Base-by-base conservation (phyloP, 208 protist species). In the Porcisia deanei region DNA sequence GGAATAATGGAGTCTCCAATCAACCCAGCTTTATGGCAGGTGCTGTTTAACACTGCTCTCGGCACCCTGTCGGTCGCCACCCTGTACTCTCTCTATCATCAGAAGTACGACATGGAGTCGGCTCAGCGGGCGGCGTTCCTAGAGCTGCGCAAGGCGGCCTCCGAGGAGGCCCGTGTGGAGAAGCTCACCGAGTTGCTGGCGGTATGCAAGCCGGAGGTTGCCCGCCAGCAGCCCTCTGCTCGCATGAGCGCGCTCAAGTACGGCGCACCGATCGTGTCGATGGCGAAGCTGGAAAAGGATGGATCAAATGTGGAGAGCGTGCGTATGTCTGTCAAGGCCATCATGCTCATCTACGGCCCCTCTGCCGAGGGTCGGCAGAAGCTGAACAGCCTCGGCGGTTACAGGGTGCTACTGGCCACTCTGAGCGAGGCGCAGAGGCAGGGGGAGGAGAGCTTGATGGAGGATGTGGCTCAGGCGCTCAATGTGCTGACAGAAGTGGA, bases 1-100 rank as follows among this genome's bases (percentile, higher is more conserved):
- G 30, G 30, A 25, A 80, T 8, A 7, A 97, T 97, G 92, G 90
- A 97, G 79, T 97, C 92, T 14, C 92, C 92, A 0, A 94, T 97
- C 64, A 93, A 94, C 79, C 92, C 90, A 25, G 82, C 68, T 9
- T 79, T 97, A 47, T 92, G 82, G 82, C 82, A 88, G 79, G 82
- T 85, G 66, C 80, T 97, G 64, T 93, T 92, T 76, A 85, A 92
- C 70, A 79, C 82, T n/a, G 72, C 81, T 18, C 53, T 94, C 64
- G 90, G 86, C 70, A 75, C 75, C 14, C 81, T 93, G 45, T 79
- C 86, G 25, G 71, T 75, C 25, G 85, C 82, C 30, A 82, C 85
- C 6, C 81, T 96, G 61, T 87, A 84, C 69, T 95, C 90, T 39
- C 68, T 95, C n/a, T 97, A 94, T 73, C 90, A 93, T 75, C 85